Conservation (phyloP, 176 grass and related monocot species). For the Phragmites australis region DNA sequence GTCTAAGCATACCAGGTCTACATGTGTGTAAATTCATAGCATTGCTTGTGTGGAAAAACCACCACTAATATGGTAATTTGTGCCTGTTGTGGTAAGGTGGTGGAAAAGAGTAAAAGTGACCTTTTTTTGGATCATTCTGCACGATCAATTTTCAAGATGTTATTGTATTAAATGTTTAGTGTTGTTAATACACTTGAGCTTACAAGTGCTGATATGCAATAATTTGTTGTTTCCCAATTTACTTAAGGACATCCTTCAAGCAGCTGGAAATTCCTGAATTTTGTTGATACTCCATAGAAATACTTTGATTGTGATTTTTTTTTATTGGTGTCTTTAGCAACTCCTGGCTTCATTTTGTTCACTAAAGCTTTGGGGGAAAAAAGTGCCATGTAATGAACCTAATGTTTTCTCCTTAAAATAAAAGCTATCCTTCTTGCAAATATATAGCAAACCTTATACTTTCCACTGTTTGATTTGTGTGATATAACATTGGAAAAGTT, state of each 20-base stretch:
- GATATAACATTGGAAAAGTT: not conserved
- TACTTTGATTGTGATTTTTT: too few relatives aligned
- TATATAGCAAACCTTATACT: not conserved
- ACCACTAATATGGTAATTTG: too few relatives aligned
- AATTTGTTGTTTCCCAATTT: not conserved
- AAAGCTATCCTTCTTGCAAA: not conserved
- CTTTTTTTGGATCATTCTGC: too few relatives aligned
- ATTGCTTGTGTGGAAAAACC: too few relatives aligned
- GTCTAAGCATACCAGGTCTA: not conserved
- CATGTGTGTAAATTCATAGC: not conserved
- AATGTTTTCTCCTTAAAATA: not conserved
- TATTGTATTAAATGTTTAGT: too few relatives aligned
- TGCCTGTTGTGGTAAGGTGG: too few relatives aligned
- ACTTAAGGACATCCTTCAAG: not conserved
- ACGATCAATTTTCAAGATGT: too few relatives aligned
- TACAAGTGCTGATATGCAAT: not conserved
- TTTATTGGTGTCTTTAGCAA: not conserved
- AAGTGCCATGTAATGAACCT: not conserved
- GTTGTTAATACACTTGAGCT: too few relatives aligned
- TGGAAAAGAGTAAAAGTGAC: too few relatives aligned
- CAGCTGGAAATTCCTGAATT: not conserved
- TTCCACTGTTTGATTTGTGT: not conserved
- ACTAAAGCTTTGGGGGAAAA: not conserved
- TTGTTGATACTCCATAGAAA: not conserved
- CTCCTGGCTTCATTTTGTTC: not conserved